Evolutionary conservation across 2,329 filamentous ascomycete species (phyloP), one percentile per base, ranked within the genome.

Genomic region (Aspergillus sp.): DNA sequence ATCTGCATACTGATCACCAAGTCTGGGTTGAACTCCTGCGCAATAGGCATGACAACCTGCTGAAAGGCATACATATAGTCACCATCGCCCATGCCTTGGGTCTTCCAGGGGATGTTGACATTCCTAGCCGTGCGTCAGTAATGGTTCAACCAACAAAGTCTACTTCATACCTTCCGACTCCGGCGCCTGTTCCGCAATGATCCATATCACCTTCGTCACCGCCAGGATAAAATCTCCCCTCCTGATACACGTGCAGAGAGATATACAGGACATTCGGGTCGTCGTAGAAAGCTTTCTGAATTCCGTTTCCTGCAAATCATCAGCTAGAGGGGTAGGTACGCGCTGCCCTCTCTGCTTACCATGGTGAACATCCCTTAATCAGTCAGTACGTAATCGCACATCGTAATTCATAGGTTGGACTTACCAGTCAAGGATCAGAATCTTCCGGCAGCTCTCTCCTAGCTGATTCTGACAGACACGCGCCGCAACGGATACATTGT

Each of bases 41-140:
- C 92, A 53, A 97, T 94, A 0, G 94, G 94, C 91, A 99, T 97
- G 42, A 99, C 87, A 32, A 97, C 87, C 68, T 91, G 87, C 64
- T 99, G 92, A 64, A 99, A 99, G 1, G 94, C 94, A 45, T 91
- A 93, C 75, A 99, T 85, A 71, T 99, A 99, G 70, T 99, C 94
- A 4, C 90, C 92, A 70, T 99, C 94, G 1, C 91, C 91, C 91
- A 99, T 97, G 0, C 84, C 84, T 58, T 84, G 79, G 2, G 76
- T 78, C 38, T 76, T 87, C 86, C 86, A 88, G 0, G 85, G 86
- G 49, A 88, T 84, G 61, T 88, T 88, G 55, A 88, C 79, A 57
- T 88, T 88, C 56, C 77, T 80, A 50, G 21, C 49, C 13, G 9
- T 16, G n/a, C 16, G 16, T 38, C 34, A 38, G 34, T 17, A 38